phyloP scores from a whole-genome alignment of 73 alveolate genomes.

The Paramecium biaurelia region DNA sequence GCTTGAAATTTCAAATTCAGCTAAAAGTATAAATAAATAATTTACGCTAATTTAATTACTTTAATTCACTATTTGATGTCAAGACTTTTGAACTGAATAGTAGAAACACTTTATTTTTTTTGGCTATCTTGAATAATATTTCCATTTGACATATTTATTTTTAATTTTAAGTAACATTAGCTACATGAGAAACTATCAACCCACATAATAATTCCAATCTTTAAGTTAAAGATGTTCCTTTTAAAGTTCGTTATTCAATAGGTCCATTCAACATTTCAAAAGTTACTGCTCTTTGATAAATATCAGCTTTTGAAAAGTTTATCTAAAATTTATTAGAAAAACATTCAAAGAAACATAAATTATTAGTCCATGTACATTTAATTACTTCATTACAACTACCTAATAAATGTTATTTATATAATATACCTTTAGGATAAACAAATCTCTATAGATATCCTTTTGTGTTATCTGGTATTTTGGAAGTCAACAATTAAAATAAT shows the following conservation, averaged over 20 bases:
- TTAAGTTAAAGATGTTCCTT: slow-evolving; percentile 1
- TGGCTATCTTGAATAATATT: not conserved
- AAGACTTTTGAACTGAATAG: not conserved
- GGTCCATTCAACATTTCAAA: slow-evolving; percentile 54
- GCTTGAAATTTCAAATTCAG: slow-evolving; percentile 2
- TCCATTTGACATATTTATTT: slow-evolving; percentile 23
- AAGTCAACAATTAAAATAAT: not conserved
- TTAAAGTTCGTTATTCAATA: not conserved
- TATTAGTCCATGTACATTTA: slow-evolving; percentile 43
- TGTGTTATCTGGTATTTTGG: not conserved
- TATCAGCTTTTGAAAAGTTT: not conserved
- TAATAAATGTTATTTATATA: not conserved
- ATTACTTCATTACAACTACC: slow-evolving; percentile 29
- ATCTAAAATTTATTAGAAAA: not conserved
- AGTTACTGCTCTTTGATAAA: slow-evolving; percentile 50
- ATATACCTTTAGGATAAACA: slow-evolving; percentile 14
- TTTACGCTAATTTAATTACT: not conserved
- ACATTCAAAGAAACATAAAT: slow-evolving; percentile 28
- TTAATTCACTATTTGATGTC: not conserved
- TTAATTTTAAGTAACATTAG: slow-evolving; percentile 40
- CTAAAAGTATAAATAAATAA: not conserved
- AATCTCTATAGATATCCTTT: not conserved
- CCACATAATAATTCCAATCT: slow-evolving; percentile 42
- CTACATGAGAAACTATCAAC: slow-evolving; percentile 12
- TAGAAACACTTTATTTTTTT: not conserved